A percentile compares a stretch with the other conserved stretches of the same genome.
Evolutionary conservation across 495 filamentous ascomycete species (phyloP).

Genomic region (Podospora tetraspora): DNA sequence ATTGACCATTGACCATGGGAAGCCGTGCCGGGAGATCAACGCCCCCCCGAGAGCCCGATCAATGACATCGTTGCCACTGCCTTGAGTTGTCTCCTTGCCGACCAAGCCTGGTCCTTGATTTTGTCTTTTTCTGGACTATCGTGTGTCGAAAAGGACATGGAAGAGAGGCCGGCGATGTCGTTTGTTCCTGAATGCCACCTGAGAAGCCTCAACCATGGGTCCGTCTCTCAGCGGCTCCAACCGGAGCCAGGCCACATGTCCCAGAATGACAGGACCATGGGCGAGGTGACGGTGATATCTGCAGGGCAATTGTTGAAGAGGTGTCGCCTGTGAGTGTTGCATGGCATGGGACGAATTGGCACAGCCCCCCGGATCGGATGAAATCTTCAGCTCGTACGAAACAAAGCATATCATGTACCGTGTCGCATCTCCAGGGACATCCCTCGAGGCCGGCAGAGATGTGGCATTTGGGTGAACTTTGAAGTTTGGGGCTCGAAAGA

Average conservation of each 20-base stretch:
- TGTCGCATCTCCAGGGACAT: not conserved
- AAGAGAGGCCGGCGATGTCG: not conserved
- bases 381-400: not conserved
- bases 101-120: not conserved
- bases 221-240: not conserved
- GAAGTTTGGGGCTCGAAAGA: not conserved
- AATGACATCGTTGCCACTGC: conserved; percentile 17
- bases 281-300: not conserved
- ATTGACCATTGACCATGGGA: conserved; percentile 28
- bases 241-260: not conserved
- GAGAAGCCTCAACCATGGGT: not conserved
- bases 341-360: not conserved
- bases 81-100: not conserved
- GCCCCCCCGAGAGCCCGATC: conserved; percentile 26
- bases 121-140: not conserved
- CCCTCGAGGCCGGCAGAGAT: not conserved
- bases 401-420: not conserved
- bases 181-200: not conserved
- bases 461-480: not conserved
- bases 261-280: not conserved
- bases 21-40: conserved; percentile 18
- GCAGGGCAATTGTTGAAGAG: not conserved
- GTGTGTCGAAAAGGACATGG: not conserved
- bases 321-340: no score
- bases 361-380: not conserved